Evolutionary conservation across 2,329 filamentous ascomycete species (phyloP), one percentile per base, ranked within the genome.

Genomic region (Colletotrichum cuscutae): DNA sequence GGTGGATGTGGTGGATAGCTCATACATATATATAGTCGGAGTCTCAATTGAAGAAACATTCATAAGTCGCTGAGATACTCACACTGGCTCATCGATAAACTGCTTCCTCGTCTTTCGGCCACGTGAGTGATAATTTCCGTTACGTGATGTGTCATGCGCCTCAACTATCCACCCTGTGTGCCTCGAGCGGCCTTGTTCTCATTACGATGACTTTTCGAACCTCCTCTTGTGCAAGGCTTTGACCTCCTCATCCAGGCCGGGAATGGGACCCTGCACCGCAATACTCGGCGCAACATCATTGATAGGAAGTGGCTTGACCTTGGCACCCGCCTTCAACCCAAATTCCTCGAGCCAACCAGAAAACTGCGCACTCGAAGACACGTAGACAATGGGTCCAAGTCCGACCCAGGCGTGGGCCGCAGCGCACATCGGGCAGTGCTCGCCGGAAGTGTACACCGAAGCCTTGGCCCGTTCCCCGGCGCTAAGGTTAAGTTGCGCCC

Each of bases 381-480:
- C 77, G 63, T 80, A 83, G 12, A 83, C 78, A 28, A 83, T 82
- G 37, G 77, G 77, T 1, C 81, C 81, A 19, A 83, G 74, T 0
- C 81, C 81, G 4, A 77, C 79, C 71, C 79, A 82, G 1, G 79
- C 81, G 49, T 83, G 81, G 1, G 80, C 80, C 1, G 80, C 77
- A 4, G 81, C 77, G 54, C 81, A 83, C 81, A 83, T 83, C 58
- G 80, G 73, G 73, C 81, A 83, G 69, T 82, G 81, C 73, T 83
- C 81, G 1, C 81, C 81, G 1, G 81, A 81, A 4, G 82, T 83
- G 64, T 83, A 83, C 2, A 83, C 78, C 2, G 78, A 80, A 0
- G 79, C 76, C 5, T 65, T 71, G 26, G 87, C 84, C 22, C 87
- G 84, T 65, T 86, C 77, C 8, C 78, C 79, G 8, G 82, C 80